phyloP scores from a whole-genome alignment of 2,329 filamentous ascomycete genomes.

The Botryotinia globosa region DNA sequence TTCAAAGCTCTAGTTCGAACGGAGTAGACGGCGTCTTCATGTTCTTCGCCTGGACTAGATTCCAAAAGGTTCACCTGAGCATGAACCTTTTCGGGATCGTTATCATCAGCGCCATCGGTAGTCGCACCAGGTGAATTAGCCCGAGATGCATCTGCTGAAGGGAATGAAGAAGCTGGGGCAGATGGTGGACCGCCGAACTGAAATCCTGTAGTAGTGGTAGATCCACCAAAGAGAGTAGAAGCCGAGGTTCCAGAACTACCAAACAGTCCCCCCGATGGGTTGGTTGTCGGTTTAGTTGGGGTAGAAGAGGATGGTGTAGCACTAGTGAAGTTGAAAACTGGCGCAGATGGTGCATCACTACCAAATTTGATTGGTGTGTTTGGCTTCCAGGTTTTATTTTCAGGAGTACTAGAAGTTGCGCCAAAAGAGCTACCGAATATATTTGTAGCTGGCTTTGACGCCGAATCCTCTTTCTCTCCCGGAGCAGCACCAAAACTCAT shows the following conservation, averaged over 20 bases:
- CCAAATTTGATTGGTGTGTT: slow-evolving; percentile 48
- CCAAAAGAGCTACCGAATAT: slow-evolving; percentile 24
- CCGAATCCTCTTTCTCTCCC: slow-evolving; percentile 38
- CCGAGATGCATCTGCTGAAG: slow-evolving; percentile 37
- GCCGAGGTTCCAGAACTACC: slow-evolving; percentile 21
- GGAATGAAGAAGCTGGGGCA: slow-evolving; percentile 34
- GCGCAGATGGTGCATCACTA: slow-evolving; percentile 29
- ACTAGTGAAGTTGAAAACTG: slow-evolving; percentile 27
- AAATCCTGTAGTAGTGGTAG: slow-evolving; percentile 30
- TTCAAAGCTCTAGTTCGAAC: slow-evolving; percentile 68
- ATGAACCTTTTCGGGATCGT: slow-evolving; percentile 56
- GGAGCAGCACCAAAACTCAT: slow-evolving; percentile 51
- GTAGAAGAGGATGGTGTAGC: slow-evolving; percentile 22
- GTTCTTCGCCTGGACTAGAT: slow-evolving; percentile 65
- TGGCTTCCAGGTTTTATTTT: slow-evolving; percentile 50
- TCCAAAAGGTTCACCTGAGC: slow-evolving; percentile 69
- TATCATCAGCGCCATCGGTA: slow-evolving; percentile 36
- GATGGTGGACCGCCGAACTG: slow-evolving; percentile 32
- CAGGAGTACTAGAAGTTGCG: slow-evolving; percentile 33
- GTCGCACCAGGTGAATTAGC: slow-evolving; percentile 37
- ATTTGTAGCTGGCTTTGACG: slow-evolving; percentile 32
- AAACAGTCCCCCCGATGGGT: slow-evolving; percentile 23
- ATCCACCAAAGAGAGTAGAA: slow-evolving; percentile 16
- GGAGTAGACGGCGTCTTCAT: slow-evolving; percentile 69
- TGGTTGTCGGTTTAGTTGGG: slow-evolving; percentile 24